phyloP scores from a whole-genome alignment of 352 stramenopile genomes.

The Poterioochromonas sp. region DNA sequence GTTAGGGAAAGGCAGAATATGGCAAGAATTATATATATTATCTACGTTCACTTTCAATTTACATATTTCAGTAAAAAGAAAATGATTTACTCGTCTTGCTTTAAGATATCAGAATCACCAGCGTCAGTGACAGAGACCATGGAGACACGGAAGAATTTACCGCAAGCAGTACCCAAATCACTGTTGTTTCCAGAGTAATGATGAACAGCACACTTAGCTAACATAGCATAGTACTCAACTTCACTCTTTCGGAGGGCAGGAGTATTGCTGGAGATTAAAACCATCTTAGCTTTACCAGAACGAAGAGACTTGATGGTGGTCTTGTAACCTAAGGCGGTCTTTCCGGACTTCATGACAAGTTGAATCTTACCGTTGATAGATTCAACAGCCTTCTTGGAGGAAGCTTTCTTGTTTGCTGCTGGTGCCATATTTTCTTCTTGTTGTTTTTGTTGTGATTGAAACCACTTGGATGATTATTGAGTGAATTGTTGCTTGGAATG shows the following conservation, averaged over 20 bases:
- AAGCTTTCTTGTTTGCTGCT: neutral
- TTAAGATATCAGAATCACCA: conserved; percentile 97
- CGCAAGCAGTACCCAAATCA: conserved; percentile 95
- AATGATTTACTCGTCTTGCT: too few relatives aligned
- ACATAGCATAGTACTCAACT: conserved; percentile 99
- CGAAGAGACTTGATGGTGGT: conserved; percentile 91
- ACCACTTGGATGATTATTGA: neutral
- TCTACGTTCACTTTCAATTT: too few relatives aligned
- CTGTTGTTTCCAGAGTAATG: conserved; percentile 97
- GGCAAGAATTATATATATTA: too few relatives aligned
- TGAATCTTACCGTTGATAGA: conserved; percentile 99
- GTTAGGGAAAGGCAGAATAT: too few relatives aligned
- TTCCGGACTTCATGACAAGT: conserved; percentile 98
- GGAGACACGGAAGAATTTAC: conserved; percentile 97
- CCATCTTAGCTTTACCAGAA: conserved; percentile 72
- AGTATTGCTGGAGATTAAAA: conserved; percentile 95
- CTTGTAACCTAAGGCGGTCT: conserved; percentile 97
- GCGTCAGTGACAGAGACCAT: conserved; percentile 88
- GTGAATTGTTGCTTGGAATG: neutral
- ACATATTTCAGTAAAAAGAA: too few relatives aligned
- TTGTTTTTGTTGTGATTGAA: neutral
- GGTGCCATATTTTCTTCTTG: conserved; percentile 23
- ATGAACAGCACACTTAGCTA: conserved; percentile 94
- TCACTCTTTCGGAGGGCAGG: conserved; percentile 96
- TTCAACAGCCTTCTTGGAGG: conserved; percentile 93